phyloP scores from a whole-genome alignment of 352 stramenopile genomes.

The Hyaloperonospora brassicae region DNA sequence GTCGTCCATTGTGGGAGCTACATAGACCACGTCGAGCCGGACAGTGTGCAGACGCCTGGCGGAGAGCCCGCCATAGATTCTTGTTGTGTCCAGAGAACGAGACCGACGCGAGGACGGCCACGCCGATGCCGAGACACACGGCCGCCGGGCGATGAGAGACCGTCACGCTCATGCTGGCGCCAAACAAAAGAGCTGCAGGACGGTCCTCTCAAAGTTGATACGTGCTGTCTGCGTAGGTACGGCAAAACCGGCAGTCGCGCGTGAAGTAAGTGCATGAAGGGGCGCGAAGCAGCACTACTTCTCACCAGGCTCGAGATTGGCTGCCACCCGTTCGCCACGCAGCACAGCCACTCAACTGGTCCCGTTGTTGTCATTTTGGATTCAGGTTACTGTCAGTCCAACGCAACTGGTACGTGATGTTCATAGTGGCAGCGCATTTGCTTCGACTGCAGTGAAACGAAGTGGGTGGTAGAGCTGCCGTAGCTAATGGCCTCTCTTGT shows the following conservation, averaged over 20 bases:
- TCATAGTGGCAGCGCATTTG: neutral
- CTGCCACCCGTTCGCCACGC: constrained; percentile 23
- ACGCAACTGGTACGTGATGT: constrained; percentile 58
- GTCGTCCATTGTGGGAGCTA: constrained; percentile 8
- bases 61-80: constrained; percentile 42
- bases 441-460: too few species aligned
- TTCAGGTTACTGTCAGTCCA: constrained; percentile 88
- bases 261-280: constrained; percentile 8
- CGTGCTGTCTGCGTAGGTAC: neutral
- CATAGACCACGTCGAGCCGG: constrained; percentile 17
- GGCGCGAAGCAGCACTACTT: neutral
- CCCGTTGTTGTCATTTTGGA: constrained; percentile 50
- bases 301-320: constrained; percentile 5
- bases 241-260: constrained; percentile 6
- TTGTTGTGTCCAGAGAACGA: constrained; percentile 45
- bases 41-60: constrained; percentile 24
- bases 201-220: constrained; percentile 5
- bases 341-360: neutral
- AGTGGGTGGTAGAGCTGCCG: too few species aligned
- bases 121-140: constrained; percentile 61
- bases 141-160: constrained; percentile 33
- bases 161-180: constrained; percentile 20
- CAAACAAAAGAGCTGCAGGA: neutral
- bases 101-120: constrained; percentile 61
- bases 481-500: constrained; percentile 10